phyloP scores from a whole-genome alignment of 2,329 filamentous ascomycete species.

The Penicillium palitans region DNA sequence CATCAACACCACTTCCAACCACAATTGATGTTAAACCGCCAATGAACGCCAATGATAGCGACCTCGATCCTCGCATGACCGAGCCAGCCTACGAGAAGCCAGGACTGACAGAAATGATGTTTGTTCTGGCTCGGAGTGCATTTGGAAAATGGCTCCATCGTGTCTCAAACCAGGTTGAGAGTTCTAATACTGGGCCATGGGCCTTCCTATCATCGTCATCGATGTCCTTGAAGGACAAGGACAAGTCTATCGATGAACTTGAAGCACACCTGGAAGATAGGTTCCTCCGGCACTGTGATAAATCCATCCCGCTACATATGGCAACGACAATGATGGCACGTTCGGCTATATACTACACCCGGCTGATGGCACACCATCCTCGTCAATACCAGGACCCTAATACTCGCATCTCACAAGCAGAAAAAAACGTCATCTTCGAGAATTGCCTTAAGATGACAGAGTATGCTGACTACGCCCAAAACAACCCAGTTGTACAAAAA shows the following conservation, averaged over 20 bases:
- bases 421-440: slow-evolving; percentile 31
- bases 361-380: slow-evolving; percentile 50
- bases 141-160: slow-evolving; percentile 33
- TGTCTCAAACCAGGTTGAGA: slow-evolving; percentile 16
- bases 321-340: slow-evolving; percentile 48
- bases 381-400: slow-evolving; percentile 32
- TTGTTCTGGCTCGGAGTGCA: slow-evolving; percentile 37
- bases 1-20: slow-evolving; percentile 13
- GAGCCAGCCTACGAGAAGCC: slow-evolving; percentile 44
- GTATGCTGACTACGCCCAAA: slow-evolving; percentile 27
- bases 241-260: slow-evolving; percentile 36
- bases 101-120: slow-evolving; percentile 51
- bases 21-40: slow-evolving; percentile 29
- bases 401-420: slow-evolving; percentile 17
- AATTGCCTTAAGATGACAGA: slow-evolving; percentile 39
- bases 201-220: slow-evolving; percentile 22
- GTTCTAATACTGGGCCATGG: slow-evolving; percentile 22
- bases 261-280: slow-evolving; percentile 38
- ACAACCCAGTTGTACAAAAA: slow-evolving; percentile 40
- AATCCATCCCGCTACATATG: slow-evolving; percentile 46
- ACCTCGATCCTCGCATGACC: slow-evolving; percentile 46
- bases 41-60: slow-evolving; percentile 47
- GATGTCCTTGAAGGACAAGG: slow-evolving; percentile 24
- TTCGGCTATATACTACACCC: slow-evolving; percentile 45
- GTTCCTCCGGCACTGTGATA: slow-evolving; percentile 41